phyloP scores from a whole-genome alignment of 345 rosid species.

The Hibiscus tridactylites region DNA sequence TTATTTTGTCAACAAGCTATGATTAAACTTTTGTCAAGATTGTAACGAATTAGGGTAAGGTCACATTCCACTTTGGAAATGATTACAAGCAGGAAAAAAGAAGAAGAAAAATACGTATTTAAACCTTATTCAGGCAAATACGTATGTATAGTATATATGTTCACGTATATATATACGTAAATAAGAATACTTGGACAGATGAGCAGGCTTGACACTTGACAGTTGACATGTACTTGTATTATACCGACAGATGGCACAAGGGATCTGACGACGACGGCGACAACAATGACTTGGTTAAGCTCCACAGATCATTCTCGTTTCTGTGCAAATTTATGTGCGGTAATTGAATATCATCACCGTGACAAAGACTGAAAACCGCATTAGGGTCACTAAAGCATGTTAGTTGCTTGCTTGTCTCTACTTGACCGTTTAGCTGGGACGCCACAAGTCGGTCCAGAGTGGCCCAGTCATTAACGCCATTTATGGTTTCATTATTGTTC shows the following conservation, averaged over 20 bases:
- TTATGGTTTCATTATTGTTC: constrained; percentile 5
- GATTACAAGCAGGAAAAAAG: constrained; percentile 15
- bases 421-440: constrained; percentile 72
- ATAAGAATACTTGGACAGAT: neutral
- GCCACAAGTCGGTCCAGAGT: constrained; percentile 82
- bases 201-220: too few species aligned
- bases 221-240: constrained; percentile 1
- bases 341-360: constrained; percentile 29
- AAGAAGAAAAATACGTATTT: neutral
- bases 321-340: constrained; percentile 28
- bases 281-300: constrained; percentile 50
- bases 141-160: neutral
- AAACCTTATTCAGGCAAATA: constrained; percentile 9
- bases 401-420: constrained; percentile 36
- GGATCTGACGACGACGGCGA: constrained; percentile 60
- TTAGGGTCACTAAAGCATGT: constrained; percentile 37
- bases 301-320: constrained; percentile 56
- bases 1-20: constrained; percentile 19
- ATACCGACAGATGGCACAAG: constrained; percentile 69
- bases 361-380: constrained; percentile 32
- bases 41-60: constrained; percentile 27
- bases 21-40: constrained; percentile 29
- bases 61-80: constrained; percentile 17
- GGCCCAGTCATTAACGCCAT: constrained; percentile 60
- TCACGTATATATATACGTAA: neutral